Conservation (phyloP, 2,329 filamentous ascomycete species). For the Aspergillus texensis region DNA sequence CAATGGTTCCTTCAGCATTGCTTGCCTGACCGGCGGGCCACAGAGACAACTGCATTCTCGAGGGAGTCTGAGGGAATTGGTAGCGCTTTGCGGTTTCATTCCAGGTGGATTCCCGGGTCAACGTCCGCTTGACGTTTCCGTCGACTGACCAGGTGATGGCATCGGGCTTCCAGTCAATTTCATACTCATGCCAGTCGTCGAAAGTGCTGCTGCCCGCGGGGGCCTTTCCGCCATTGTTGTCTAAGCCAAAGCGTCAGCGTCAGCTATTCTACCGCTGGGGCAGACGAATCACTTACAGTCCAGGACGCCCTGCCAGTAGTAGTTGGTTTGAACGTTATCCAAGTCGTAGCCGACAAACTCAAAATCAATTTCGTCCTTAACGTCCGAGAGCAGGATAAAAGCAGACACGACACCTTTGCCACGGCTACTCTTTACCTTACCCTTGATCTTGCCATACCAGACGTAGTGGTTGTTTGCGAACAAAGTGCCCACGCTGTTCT, state of each 20-base stretch:
- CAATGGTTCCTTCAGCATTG: conserved; percentile 81
- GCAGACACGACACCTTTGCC: conserved; percentile 91
- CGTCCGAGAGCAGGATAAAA: conserved; percentile 92
- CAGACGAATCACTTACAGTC: conserved; percentile 70
- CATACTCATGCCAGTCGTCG: conserved; percentile 81
- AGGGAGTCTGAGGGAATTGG: conserved; percentile 86
- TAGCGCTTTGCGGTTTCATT: conserved; percentile 81
- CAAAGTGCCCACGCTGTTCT: conserved; percentile 82
- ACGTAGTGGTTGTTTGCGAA: conserved; percentile 84
- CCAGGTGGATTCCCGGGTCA: conserved; percentile 75
- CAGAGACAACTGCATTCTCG: conserved; percentile 88
- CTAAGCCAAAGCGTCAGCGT: conserved; percentile 48
- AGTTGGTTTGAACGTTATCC: conserved; percentile 83
- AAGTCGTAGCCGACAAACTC: conserved; percentile 88
- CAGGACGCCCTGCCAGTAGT: conserved; percentile 91
- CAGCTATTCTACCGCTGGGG: background rate
- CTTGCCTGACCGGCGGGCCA: conserved; percentile 85
- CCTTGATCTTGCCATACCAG: conserved; percentile 95
- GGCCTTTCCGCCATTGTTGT: conserved; percentile 75
- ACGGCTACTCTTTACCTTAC: conserved; percentile 79
- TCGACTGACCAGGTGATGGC: conserved; percentile 85
- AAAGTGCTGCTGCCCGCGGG: conserved; percentile 67
- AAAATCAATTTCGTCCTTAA: conserved; percentile 98
- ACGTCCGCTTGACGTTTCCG: conserved; percentile 72
- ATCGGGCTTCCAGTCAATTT: conserved; percentile 90